Evolutionary conservation across 2,329 filamentous ascomycete genomes (phyloP).

Genomic region (Pestalotiopsis fici): DNA sequence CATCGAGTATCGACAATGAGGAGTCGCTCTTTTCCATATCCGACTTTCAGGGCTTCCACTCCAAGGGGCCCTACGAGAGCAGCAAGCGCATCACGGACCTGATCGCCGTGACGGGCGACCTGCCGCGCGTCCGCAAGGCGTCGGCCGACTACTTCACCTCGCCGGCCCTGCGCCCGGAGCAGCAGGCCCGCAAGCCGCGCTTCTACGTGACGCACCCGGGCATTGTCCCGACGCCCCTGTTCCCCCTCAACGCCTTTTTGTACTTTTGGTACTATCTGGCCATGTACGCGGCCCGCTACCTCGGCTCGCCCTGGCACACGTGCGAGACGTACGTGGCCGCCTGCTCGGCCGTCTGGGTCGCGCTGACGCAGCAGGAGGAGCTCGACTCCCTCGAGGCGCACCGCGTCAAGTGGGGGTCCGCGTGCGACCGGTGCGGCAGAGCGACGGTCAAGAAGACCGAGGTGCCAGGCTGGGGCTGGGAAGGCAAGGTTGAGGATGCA

Average conservation of each 20-base stretch:
- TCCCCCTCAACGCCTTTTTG: slow-evolving; percentile 72
- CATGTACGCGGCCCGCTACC: slow-evolving; percentile 71
- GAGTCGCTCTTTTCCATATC: slow-evolving; percentile 55
- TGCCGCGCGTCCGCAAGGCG: slow-evolving; percentile 63
- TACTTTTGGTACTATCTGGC: slow-evolving; percentile 67
- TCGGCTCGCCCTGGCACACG: slow-evolving; percentile 89
- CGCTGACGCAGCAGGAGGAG: slow-evolving; percentile 64
- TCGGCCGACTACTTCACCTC: slow-evolving; percentile 57
- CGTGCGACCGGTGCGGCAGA: slow-evolving; percentile 58
- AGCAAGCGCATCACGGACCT: slow-evolving; percentile 87
- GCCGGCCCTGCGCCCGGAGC: slow-evolving; percentile 15
- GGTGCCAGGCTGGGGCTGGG: slow-evolving; percentile 82
- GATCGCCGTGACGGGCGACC: slow-evolving; percentile 70
- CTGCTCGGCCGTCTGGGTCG: slow-evolving; percentile 74
- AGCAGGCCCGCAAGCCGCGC: slow-evolving; percentile 47
- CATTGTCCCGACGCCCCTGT: slow-evolving; percentile 78
- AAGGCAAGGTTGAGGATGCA: slow-evolving; percentile 55
- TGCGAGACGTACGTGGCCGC: slow-evolving; percentile 77
- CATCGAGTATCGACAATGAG: slow-evolving; percentile 75
- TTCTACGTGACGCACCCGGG: slow-evolving; percentile 86
- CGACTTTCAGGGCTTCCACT: slow-evolving; percentile 76
- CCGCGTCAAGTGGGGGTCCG: slow-evolving; percentile 81
- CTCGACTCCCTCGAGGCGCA: slow-evolving; percentile 58
- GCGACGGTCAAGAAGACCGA: slow-evolving; percentile 74
- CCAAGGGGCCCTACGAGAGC: slow-evolving; percentile 73